Percentiles rank a stretch among this genome's conserved stretches.
phyloP scores from a whole-genome alignment of 441 rosid genomes.

The Pelargonium fulgidum region DNA sequence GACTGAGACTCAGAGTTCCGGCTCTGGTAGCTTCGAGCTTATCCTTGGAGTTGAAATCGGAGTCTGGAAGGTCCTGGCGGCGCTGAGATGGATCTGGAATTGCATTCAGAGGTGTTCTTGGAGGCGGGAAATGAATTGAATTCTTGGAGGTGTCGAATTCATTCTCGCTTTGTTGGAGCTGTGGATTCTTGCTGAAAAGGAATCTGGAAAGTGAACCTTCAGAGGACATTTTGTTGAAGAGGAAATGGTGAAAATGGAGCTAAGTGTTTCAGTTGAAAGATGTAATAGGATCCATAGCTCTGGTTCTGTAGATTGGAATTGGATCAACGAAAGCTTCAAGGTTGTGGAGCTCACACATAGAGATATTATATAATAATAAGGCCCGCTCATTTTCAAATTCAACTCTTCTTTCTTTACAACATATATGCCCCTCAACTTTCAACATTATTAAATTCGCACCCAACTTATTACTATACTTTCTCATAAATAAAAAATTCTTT shows the following conservation, averaged over 20 bases:
- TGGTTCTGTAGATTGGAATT: no score
- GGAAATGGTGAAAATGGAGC: slow-evolving; percentile 14
- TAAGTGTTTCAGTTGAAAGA: not conserved
- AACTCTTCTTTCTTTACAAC: not conserved
- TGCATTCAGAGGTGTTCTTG: slow-evolving; percentile 65
- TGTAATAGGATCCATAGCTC: not conserved
- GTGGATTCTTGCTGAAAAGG: slow-evolving; percentile 29
- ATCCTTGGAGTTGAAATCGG: slow-evolving; percentile 34
- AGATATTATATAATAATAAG: not conserved
- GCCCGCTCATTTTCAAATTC: slow-evolving; percentile 10
- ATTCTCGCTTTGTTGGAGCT: slow-evolving; percentile 55
- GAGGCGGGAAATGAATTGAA: slow-evolving; percentile 47
- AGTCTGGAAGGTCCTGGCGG: slow-evolving; percentile 28
- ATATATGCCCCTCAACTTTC: slow-evolving; percentile 3
- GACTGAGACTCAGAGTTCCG: slow-evolving; percentile 19
- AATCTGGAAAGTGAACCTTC: slow-evolving; percentile 29
- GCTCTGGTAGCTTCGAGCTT: slow-evolving; percentile 29
- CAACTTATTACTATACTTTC: not conserved
- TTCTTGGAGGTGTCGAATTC: slow-evolving; percentile 37
- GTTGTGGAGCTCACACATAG: not conserved
- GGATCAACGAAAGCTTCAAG: no score
- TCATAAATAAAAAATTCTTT: no score
- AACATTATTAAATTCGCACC: not conserved
- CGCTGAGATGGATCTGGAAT: slow-evolving; percentile 76
- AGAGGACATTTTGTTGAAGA: slow-evolving; percentile 31